phyloP scores from a whole-genome alignment of 257 asterid species.

The Lycium barbarum region DNA sequence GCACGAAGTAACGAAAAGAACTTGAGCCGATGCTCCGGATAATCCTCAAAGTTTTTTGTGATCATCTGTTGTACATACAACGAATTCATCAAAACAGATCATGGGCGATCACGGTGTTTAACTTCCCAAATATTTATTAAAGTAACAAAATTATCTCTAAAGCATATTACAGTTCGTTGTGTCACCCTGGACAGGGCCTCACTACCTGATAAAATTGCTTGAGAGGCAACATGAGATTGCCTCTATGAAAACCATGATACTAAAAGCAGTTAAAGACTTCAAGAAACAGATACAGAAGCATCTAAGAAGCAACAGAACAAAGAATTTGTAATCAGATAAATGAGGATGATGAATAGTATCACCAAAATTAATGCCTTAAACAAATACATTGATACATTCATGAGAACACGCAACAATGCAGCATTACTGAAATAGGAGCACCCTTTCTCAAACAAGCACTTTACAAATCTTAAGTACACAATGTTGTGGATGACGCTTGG shows the following conservation, averaged over 20 bases:
- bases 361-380: background rate
- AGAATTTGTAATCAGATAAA: background rate
- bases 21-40: slow-evolving; percentile 98
- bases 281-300: slow-evolving; percentile 17
- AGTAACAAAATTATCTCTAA: slow-evolving; percentile 24
- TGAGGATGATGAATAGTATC: background rate
- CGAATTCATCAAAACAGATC: slow-evolving; percentile 13
- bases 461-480: background rate
- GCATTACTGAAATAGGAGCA: background rate
- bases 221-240: background rate
- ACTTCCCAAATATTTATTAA: background rate
- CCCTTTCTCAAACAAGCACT: background rate
- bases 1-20: slow-evolving; percentile 94
- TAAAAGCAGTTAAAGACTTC: background rate
- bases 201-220: background rate
- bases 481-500: background rate
- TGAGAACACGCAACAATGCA: slow-evolving; percentile 21
- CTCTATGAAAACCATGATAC: background rate
- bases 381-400: background rate
- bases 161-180: background rate
- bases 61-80: slow-evolving; percentile 71
- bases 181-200: background rate
- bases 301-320: background rate
- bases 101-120: background rate
- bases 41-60: slow-evolving; percentile 95